These are phyloP conservation scores for Fusarium sp. DNA, from an alignment of 2,329 filamentous ascomycete species.

Conservation along the genomic window DNA sequence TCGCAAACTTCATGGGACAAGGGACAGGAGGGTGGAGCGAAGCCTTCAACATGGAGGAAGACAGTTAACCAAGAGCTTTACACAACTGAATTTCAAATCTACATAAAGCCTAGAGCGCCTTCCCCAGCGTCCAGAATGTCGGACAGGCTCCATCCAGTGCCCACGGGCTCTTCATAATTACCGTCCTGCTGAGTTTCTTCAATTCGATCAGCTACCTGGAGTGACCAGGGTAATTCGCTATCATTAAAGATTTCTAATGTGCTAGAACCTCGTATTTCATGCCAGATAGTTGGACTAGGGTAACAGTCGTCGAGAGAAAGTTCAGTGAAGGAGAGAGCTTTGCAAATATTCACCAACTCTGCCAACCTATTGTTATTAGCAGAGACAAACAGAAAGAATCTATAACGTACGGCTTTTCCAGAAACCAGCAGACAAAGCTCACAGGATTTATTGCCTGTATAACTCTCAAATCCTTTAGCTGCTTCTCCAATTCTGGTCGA, in stretches of 20 bases:
- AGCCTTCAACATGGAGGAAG: neutral
- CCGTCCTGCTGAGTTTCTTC: neutral
- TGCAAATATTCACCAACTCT: too few relatives aligned
- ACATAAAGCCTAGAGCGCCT: neutral
- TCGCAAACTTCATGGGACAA: neutral
- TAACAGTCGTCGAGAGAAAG: neutral
- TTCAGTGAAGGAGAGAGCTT: too few relatives aligned
- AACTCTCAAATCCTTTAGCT: too few relatives aligned
- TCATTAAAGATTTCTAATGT: neutral
- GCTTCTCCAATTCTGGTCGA: too few relatives aligned
- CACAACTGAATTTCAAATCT: neutral
- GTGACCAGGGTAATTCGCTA: neutral
- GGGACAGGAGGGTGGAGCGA: constrained; percentile 9
- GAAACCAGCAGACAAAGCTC: too few relatives aligned
- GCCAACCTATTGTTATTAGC: too few relatives aligned
- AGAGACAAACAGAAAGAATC: too few relatives aligned
- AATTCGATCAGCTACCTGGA: neutral
- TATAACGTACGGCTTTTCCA: too few relatives aligned
- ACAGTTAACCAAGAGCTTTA: neutral
- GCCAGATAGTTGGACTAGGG: constrained; percentile 1
- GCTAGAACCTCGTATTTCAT: neutral
- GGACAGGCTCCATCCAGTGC: neutral
- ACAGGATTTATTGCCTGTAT: too few relatives aligned
- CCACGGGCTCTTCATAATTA: neutral
- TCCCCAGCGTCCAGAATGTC: neutral